A percentile compares a stretch with the other conserved stretches of the same genome.
phyloP scores from a whole-genome alignment of 2,329 filamentous ascomycete species.

The Nannizzia gypsea region DNA sequence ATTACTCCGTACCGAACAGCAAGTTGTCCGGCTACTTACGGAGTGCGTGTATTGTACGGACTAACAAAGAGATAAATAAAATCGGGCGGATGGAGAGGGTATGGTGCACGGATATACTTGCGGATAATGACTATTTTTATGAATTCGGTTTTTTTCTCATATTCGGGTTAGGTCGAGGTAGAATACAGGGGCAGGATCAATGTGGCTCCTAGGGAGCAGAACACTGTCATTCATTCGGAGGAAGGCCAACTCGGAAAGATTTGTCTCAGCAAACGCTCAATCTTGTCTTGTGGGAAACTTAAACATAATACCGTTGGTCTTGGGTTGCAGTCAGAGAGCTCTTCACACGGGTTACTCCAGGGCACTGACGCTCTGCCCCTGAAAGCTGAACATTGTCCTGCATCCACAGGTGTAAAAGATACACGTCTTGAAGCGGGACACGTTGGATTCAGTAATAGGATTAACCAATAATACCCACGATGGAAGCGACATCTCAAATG shows the following conservation, averaged over 20 bases:
- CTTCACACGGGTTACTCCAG: neutral
- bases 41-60: too few relatives aligned
- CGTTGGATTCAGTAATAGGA: constrained; percentile 2
- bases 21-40: too few relatives aligned
- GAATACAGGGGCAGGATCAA: too few relatives aligned
- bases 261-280: neutral
- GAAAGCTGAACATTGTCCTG: constrained; percentile 1
- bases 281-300: neutral
- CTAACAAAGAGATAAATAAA: too few relatives aligned
- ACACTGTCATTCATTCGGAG: neutral
- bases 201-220: neutral
- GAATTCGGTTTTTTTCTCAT: too few relatives aligned
- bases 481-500: neutral
- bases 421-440: neutral
- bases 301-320: neutral
- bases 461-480: neutral
- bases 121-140: too few relatives aligned
- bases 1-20: too few relatives aligned
- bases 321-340: neutral
- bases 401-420: neutral
- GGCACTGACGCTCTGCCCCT: neutral
- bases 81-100: too few relatives aligned
- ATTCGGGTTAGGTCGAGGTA: too few relatives aligned
- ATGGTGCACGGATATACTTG: too few relatives aligned
- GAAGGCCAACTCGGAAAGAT: neutral